Conservation (phyloP, 257 asterid species). For the Perilla frutescens region DNA sequence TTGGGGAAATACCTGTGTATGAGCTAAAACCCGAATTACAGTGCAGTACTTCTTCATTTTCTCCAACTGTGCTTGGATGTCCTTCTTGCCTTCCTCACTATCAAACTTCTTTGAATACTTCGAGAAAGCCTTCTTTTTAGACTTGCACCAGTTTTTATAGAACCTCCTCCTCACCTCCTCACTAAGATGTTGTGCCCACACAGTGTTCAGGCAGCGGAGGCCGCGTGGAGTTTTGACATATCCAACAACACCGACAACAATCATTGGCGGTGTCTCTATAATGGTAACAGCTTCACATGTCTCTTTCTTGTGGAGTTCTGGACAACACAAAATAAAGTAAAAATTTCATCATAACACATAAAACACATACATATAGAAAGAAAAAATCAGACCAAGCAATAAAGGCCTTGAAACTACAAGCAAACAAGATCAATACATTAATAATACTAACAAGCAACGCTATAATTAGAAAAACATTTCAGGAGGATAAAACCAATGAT, state of each 20-base stretch:
- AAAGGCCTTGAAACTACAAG: too few relatives aligned
- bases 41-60: slow-evolving; percentile 74
- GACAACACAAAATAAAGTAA: background rate
- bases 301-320: slow-evolving; percentile 89
- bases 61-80: slow-evolving; percentile 64
- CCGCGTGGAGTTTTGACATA: slow-evolving; percentile 83
- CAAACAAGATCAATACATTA: too few relatives aligned
- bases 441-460: too few relatives aligned
- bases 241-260: slow-evolving; percentile 86
- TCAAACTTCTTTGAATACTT: slow-evolving; percentile 70
- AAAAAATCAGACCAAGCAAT: too few relatives aligned
- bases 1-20: slow-evolving; percentile 64
- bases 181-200: slow-evolving; percentile 84
- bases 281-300: slow-evolving; percentile 88
- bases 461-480: too few relatives aligned
- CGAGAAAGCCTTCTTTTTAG: slow-evolving; percentile 74
- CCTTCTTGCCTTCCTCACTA: slow-evolving; percentile 69
- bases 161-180: slow-evolving; percentile 81
- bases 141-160: slow-evolving; percentile 79
- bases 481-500: too few relatives aligned
- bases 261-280: slow-evolving; percentile 78
- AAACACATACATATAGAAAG: too few relatives aligned
- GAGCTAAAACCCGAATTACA: slow-evolving; percentile 76
- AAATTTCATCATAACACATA: too few relatives aligned
- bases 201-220: slow-evolving; percentile 70